Conservation (phyloP, 2,329 filamentous ascomycete genomes). For the Neophaeococcomyces aloes region DNA sequence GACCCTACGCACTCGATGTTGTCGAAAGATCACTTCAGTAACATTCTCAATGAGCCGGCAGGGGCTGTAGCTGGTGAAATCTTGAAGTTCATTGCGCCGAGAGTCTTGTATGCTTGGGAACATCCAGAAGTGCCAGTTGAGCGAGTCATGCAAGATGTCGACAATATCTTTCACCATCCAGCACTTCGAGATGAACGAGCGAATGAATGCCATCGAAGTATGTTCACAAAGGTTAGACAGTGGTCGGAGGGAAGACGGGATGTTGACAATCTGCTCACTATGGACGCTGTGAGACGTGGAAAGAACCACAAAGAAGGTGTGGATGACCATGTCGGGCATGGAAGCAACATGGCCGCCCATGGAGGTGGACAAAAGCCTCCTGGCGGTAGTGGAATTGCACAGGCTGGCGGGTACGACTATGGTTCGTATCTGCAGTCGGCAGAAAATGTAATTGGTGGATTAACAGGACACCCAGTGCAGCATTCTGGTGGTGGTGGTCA, state of each 20-base stretch:
- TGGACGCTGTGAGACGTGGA: slow-evolving; percentile 70
- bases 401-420: slow-evolving; percentile 2
- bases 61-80: slow-evolving; percentile 63
- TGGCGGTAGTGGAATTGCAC: neutral
- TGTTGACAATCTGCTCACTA: slow-evolving; percentile 65
- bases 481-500: slow-evolving; percentile 5
- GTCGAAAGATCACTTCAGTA: slow-evolving; percentile 76
- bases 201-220: slow-evolving; percentile 70
- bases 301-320: slow-evolving; percentile 58
- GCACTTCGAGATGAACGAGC: slow-evolving; percentile 59
- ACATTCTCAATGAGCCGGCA: slow-evolving; percentile 66
- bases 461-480: slow-evolving; percentile 5
- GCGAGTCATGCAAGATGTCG: slow-evolving; percentile 70
- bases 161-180: slow-evolving; percentile 83
- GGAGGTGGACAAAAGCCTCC: neutral
- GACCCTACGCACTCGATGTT: slow-evolving; percentile 76
- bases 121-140: slow-evolving; percentile 72
- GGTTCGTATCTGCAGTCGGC: slow-evolving; percentile 7
- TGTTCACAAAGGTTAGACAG: slow-evolving; percentile 75
- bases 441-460: slow-evolving; percentile 4
- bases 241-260: slow-evolving; percentile 63
- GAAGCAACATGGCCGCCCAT: slow-evolving; percentile 6
- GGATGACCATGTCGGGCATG: slow-evolving; percentile 12
- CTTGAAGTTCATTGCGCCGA: slow-evolving; percentile 76
- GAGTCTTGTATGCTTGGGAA: slow-evolving; percentile 87